Conservation (phyloP, 2,329 filamentous ascomycete genomes). For the Plectosphaerella plurivora region DNA sequence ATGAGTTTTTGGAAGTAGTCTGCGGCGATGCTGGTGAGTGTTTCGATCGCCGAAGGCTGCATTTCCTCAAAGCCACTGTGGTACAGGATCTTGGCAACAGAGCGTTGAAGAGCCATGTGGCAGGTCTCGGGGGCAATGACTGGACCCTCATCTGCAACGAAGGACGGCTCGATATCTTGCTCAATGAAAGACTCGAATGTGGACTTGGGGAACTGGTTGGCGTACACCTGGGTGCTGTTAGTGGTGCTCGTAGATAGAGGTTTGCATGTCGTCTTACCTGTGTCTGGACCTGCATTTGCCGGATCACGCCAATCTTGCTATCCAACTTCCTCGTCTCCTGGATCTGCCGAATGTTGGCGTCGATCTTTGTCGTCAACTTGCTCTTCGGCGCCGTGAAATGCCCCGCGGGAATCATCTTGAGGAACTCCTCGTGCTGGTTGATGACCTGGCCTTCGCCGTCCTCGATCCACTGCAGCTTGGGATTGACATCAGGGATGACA, state of each 20-base stretch:
- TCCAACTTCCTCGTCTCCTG: constrained; percentile 95
- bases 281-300: constrained; percentile 98
- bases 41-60: constrained; percentile 88
- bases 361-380: constrained; percentile 72
- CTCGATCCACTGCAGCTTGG: constrained; percentile 79
- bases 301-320: constrained; percentile 94
- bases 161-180: constrained; percentile 80
- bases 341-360: constrained; percentile 89
- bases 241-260: not conserved
- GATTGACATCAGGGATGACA: constrained; percentile 77
- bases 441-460: constrained; percentile 86
- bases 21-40: constrained; percentile 81
- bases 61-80: constrained; percentile 96
- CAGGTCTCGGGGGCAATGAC: constrained; percentile 82
- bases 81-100: constrained; percentile 92
- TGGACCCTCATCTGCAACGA: constrained; percentile 82
- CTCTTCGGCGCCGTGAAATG: constrained; percentile 73
- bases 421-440: constrained; percentile 79
- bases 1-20: constrained; percentile 87
- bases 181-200: constrained; percentile 86
- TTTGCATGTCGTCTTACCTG: constrained; percentile 56
- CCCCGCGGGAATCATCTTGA: constrained; percentile 71
- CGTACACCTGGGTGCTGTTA: constrained; percentile 66
- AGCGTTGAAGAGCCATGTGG: constrained; percentile 79
- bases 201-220: constrained; percentile 97